These are phyloP conservation scores for Dichotomocladium elegans DNA, from an alignment of 371 early-diverging fungal genomes.

Conservation along the genomic window DNA sequence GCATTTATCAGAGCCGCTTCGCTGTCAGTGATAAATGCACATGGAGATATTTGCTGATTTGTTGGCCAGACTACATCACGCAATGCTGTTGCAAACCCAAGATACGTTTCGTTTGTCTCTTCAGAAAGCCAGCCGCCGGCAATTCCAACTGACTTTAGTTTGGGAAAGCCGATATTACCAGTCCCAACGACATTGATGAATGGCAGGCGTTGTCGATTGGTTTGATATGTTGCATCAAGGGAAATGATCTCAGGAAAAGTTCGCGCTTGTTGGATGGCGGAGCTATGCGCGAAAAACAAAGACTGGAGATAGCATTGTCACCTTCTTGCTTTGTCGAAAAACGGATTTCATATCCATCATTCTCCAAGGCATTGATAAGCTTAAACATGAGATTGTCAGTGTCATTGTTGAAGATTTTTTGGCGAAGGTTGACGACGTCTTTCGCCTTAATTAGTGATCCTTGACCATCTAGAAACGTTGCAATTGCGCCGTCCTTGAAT, in stretches of 20 bases:
- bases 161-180: no score
- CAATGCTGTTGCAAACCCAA: not conserved
- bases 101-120: constrained; percentile 1
- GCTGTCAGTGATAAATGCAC: constrained; percentile 1
- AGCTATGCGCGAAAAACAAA: not conserved
- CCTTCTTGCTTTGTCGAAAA: not conserved
- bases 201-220: not conserved
- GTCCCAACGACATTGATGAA: no score
- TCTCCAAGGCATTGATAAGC: not conserved
- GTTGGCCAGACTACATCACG: not conserved
- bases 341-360: not conserved
- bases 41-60: not conserved
- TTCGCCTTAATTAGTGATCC: not conserved
- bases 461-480: not conserved
- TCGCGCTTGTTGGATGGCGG: not conserved
- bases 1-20: not conserved
- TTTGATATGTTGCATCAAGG: constrained; percentile 10
- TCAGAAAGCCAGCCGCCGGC: constrained; percentile 4
- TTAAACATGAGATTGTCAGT: not conserved
- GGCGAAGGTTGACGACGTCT: not conserved
- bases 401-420: not conserved
- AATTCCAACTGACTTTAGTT: constrained; percentile 5
- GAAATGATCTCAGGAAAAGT: no score
- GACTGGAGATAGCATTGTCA: not conserved
- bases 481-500: not conserved